Conservation (phyloP, 2,329 filamentous ascomycete species). For the Xylogone sp. region DNA sequence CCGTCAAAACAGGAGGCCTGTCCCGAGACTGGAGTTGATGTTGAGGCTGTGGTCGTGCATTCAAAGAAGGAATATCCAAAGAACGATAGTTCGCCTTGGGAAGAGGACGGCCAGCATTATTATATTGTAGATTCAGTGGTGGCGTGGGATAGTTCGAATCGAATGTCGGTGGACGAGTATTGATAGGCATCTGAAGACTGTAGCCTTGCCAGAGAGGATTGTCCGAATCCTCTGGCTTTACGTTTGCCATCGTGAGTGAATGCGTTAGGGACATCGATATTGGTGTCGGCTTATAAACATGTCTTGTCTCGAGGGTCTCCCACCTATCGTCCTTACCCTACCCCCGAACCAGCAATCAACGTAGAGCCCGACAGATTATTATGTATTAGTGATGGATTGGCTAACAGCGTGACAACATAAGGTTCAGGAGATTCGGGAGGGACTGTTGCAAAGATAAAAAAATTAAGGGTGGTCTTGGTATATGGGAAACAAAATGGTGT, state of each 20-base stretch:
- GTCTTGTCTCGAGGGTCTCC: not conserved
- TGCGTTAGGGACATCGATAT: slow-evolving; percentile 27
- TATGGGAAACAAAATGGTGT: slow-evolving; percentile 6
- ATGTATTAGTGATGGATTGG: no score
- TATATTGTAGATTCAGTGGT: slow-evolving; percentile 17
- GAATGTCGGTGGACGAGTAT: slow-evolving; percentile 19
- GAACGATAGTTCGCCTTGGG: slow-evolving; percentile 23
- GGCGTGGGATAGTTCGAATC: slow-evolving; percentile 21
- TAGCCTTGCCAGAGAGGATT: slow-evolving; percentile 27
- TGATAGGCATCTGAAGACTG: slow-evolving; percentile 20
- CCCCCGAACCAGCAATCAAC: no score
- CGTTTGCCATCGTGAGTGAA: slow-evolving; percentile 27
- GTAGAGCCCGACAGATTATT: no score
- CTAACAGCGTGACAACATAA: no score
- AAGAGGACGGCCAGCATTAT: not conserved
- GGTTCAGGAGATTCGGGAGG: no score
- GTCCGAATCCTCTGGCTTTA: slow-evolving; percentile 28
- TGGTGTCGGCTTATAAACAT: not conserved
- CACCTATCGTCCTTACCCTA: not conserved
- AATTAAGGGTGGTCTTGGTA: no score
- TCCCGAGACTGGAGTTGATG: slow-evolving; percentile 17
- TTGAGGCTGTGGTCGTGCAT: slow-evolving; percentile 1
- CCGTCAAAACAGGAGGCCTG: slow-evolving; percentile 17
- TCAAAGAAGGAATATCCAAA: slow-evolving; percentile 25
- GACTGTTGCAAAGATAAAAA: no score